Evolutionary conservation across 2,329 filamentous ascomycete species (phyloP), one percentile per base, ranked within the genome.

Genomic region (Sarocladium brachiariae): DNA sequence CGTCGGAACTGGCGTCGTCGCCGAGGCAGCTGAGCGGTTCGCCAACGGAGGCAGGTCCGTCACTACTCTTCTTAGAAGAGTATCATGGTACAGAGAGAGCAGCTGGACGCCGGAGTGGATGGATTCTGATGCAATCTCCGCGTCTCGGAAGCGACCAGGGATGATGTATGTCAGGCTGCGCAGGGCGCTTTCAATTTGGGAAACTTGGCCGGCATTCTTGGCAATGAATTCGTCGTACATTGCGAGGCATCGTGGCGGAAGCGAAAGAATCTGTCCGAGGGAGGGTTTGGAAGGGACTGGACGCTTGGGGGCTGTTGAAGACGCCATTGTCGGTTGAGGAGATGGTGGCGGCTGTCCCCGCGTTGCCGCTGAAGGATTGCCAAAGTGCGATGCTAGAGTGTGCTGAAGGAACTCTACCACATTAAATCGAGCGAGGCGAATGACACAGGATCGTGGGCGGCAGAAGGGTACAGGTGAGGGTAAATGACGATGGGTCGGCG

Each of bases 151-250:
- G 50, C 88, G 87, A 83, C 87, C 91, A 52, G 92, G 93, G 47
- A 97, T 93, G 57, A 99, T 90, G 66, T 99, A 99, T 45, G 92
- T 96, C 57, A 99, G 72, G 24, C 90, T 96, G 34, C 93, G 83
- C 63, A 99, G 73, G 13, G 90, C 89, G 55, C 89, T 95, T 73
- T 99, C 93, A 56, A 99, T 92, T 72, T 96, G 91, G 47, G 89
- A 89, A 50, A 99, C 90, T 53, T 95, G 89, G 62, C 89, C 86
- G 54, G 90, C 84, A 67, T 99, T 99, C 71, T 92, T 93, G 55
- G 88, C 87, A 72, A 99, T 92, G 70, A 97, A 96, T 57, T 93
- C 85, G 61, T 84, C 83, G 69, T 95, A 95, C 70, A 83, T 78
- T 56, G 76, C 71, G 50, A 89, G 72, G 81, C 81, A 87, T 66